Evolutionary conservation across 768 basidiomycete genomes (phyloP), one percentile per base, ranked within the genome.

Genomic region (Wakefieldia striispora): DNA sequence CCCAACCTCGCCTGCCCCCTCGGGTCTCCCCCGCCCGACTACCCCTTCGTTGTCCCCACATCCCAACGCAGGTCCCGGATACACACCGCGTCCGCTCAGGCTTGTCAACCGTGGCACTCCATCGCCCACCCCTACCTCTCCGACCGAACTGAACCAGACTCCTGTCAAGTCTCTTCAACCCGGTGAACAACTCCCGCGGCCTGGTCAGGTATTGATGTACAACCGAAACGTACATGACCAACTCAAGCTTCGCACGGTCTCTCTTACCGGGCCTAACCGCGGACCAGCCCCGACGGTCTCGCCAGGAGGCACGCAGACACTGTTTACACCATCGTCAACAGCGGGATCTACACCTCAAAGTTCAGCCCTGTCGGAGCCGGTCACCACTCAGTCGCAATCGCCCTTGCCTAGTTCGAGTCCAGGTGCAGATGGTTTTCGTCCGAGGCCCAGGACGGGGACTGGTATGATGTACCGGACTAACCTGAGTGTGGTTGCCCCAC

Each of bases 381-480:
- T 45, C 20, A 50, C 45, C 16, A 27, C 43, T 41, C 44, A 11
- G 4, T 62, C 63, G 40, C 59, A 62, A 47, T 63, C 62, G 5
- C 56, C 60, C 20, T 29, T 58, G 3, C 26, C 56, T 1, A 62
- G 58, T 49, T 21, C 61, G 9, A 55, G 45, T 19, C 24, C 47
- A 9, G 26, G 31, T 35, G 53, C 43, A 17, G 65, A 62, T 29
- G 24, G 58, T 42, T 55, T 60, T 4, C 67, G 72, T 14, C 81
- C 79, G 17, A 77, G 69, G 53, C 83, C 84, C 10, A 66, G 84
- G 24, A 85, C 79, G 10, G 84, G 84, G 6, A 83, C 84, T 11
- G 84, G 84, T n/a, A 86, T 86, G 84, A 67, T 72, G 33, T 86
- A 86, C 58, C 72, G 78, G 39, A 78, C 70, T 33, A 66, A 62